Evolutionary conservation across 1,139 yeast species (phyloP), one percentile per base, ranked within the genome.

Genomic region (Pichia norvegensis): DNA sequence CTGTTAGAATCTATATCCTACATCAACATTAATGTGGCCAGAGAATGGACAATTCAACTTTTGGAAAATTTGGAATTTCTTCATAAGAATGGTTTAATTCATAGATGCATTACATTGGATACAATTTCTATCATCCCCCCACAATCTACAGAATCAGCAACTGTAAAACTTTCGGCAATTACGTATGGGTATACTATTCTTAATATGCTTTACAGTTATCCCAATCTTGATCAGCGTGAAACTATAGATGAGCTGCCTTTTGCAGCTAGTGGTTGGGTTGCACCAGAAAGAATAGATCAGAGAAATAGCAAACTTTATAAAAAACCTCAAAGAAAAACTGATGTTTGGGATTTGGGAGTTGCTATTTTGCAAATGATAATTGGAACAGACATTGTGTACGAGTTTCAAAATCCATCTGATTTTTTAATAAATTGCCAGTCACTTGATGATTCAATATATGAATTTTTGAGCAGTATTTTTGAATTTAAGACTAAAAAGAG

Each of bases 341-440:
- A 94, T 65, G 82, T 94, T 6, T 92, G 97, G 96, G 85, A 85
- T 56, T 67, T 90, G 42, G 98, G 97, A 4, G 86, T 85, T 0
- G 64, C 85, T 5, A 81, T 92, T 55, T 67, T 85, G 25, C 78
- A 85, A 51, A 73, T 87, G 57, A 76, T 88, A 60, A 68, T 80
- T 38, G 95, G 95, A 9, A 61, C 68, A n/a, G 72, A 74, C 22
- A 65, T 81, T 0, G 67, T 74, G 1, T 65, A 72, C 14, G 74
- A 73, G 11, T 85, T 68, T 55, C 64, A 70, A 13, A 69, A 78
- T 1, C 96, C 97, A 0, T 67, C 66, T 9, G 83, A 78, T 10
- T 85, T 85, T 54, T 58, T 81, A 27, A 70, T 68, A 2, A 66
- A 72, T 14, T 74, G 76, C 31, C 40, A 49, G 2, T 46, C 51